phyloP scores from a whole-genome alignment of 1,139 yeast genomes.

The Geotrichum phurueaensis region DNA sequence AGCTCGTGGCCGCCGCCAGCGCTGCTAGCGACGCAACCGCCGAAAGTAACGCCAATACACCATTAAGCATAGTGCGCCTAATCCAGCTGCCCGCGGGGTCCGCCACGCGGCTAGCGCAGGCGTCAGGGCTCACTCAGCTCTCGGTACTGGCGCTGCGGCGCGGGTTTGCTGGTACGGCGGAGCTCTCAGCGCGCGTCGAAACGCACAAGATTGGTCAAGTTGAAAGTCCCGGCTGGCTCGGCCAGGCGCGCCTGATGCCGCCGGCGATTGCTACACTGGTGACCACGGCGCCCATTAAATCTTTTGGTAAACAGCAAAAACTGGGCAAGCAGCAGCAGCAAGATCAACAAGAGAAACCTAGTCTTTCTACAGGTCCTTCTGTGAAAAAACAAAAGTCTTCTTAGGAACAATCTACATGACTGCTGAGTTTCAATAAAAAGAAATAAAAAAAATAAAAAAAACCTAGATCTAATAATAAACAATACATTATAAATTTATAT shows the following conservation, averaged over 20 bases:
- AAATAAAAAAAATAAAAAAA: background rate
- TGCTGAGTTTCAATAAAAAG: background rate
- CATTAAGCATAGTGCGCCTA: background rate
- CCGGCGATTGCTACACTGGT: constrained; percentile 9
- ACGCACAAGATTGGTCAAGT: background rate
- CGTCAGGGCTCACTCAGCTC: constrained; percentile 6
- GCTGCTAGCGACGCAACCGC: background rate
- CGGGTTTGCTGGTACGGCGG: background rate
- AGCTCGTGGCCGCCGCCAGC: constrained; percentile 8
- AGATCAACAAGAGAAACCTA: background rate
- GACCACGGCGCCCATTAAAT: constrained; percentile 12
- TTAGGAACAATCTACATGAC: background rate
- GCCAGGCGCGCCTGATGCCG: constrained; percentile 8
- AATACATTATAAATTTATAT: background rate
- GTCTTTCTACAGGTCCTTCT: background rate
- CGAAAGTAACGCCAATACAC: background rate
- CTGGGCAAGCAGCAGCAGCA: background rate
- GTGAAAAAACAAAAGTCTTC: background rate
- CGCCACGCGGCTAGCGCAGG: background rate
- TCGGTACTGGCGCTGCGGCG: constrained; percentile 10
- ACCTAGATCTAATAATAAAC: background rate
- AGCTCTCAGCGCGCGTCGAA: constrained; percentile 3
- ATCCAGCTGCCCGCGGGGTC: constrained; percentile 13
- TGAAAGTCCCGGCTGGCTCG: constrained; percentile 13
- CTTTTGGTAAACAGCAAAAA: background rate